Evolutionary conservation across 2,329 filamentous ascomycete genomes (phyloP), one percentile per base, ranked within the genome.

Genomic region (Aspergillus caelatus): DNA sequence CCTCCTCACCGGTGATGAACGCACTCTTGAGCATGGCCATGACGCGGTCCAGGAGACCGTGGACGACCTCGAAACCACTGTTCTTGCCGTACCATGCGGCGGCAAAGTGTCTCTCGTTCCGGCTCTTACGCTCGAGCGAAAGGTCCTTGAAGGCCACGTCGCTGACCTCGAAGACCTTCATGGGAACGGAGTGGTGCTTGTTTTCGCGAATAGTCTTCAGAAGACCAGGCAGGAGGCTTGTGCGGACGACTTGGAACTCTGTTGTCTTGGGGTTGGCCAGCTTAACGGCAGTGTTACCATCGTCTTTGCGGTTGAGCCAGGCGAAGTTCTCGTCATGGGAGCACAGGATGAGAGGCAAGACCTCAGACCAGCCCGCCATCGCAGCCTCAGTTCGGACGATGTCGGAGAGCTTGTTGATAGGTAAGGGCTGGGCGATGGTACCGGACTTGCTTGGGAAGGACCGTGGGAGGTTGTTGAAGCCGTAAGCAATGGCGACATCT

Each of bases 251-350:
- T 79, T 97, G 94, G 80, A 97, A 97, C 76, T 97, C 94, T 30
- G 88, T 85, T 0, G 93, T 96, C 83, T 97, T 97, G 61, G 94
- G 94, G 78, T 97, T 97, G 67, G 92, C 92, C 46, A 97, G 89
- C 71, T 88, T 89, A 69, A 97, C 88, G 32, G 92, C 93, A 0
- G 90, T 93, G 63, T 86, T 89, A 67, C 92, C 92, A 72, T 96
- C 91, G 70, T 97, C 94, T 74, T 89, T 89, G 74, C 93, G 90
- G 81, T 97, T 97, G 58, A 99, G 84, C 91, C 92, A 97, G 64
- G 86, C 90, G 78, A 98, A 99, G 83, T 99, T 99, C 85, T 99
- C 95, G 74, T 98, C 94, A 78, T 97, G 93, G 53, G 93, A 96
- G 85, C 95, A 99, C 61, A 99, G 88, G 70, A 97, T 98, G 32